A percentile compares a stretch with the other conserved stretches of the same genome.
These are phyloP conservation scores for Tricholoma sp. DNA, from an alignment of 768 basidiomycete species.

Conservation along the genomic window DNA sequence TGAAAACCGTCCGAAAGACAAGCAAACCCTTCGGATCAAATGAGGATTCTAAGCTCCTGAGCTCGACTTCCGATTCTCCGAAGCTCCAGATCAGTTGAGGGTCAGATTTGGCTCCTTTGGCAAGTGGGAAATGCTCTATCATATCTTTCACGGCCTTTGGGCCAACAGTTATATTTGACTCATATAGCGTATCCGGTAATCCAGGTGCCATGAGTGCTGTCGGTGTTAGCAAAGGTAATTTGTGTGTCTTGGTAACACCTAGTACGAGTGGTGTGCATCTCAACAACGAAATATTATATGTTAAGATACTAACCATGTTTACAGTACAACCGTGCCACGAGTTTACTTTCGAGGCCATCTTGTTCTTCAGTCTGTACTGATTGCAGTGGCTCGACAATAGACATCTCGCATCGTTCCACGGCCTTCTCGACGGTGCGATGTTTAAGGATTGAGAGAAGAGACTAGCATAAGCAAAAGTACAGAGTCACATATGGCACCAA, in stretches of 20 bases:
- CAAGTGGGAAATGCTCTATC: slow-evolving; percentile 73
- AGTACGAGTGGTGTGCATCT: slow-evolving; percentile 2
- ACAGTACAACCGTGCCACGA: slow-evolving; percentile 71
- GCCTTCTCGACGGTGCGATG: slow-evolving; percentile 72
- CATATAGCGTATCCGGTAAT: slow-evolving; percentile 49
- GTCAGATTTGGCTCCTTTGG: slow-evolving; percentile 60
- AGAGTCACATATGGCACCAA: slow-evolving; percentile 3
- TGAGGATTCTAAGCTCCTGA: slow-evolving; percentile 65
- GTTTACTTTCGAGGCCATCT: slow-evolving; percentile 65
- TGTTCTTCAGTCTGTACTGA: slow-evolving; percentile 36
- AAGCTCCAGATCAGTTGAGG: slow-evolving; percentile 84
- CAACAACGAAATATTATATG: not conserved
- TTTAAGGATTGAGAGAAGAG: slow-evolving; percentile 68
- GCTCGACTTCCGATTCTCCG: slow-evolving; percentile 56
- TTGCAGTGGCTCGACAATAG: slow-evolving; percentile 49
- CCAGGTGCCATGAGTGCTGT: slow-evolving; percentile 60
- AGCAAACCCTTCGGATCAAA: slow-evolving; percentile 57
- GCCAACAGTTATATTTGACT: slow-evolving; percentile 68
- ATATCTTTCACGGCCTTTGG: slow-evolving; percentile 71
- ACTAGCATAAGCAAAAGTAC: slow-evolving; percentile 28
- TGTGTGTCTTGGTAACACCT: slow-evolving; percentile 84
- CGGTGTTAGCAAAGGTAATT: slow-evolving; percentile 55
- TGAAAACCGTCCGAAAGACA: not conserved
- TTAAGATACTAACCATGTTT: slow-evolving; percentile 60
- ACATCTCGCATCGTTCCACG: slow-evolving; percentile 72